These are phyloP conservation scores for Macadamia integrifolia DNA, from an alignment of 164 flowering plant species.

Conservation along the genomic window DNA sequence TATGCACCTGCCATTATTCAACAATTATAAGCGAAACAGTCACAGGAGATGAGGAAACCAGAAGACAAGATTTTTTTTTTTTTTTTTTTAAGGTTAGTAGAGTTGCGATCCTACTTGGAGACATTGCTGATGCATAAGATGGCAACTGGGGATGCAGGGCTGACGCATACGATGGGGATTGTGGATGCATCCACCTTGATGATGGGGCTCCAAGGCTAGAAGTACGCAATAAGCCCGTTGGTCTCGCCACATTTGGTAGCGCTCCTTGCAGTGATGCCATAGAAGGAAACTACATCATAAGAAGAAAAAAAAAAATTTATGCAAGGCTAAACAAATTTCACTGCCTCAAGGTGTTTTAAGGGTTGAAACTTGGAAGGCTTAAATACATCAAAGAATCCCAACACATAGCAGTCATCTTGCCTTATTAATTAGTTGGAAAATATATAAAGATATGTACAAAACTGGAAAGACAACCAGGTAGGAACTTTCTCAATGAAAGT, in stretches of 20 bases:
- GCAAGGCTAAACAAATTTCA: neutral
- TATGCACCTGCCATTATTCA: slow-evolving; percentile 23
- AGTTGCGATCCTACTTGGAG: slow-evolving; percentile 30
- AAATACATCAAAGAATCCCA: too few species aligned
- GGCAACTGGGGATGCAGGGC: neutral
- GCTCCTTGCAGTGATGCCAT: slow-evolving; percentile 56
- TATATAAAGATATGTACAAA: too few species aligned
- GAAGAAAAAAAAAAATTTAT: slow-evolving; percentile 4
- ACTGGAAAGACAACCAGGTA: too few species aligned
- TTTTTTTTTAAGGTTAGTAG: too few species aligned
- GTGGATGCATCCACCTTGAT: slow-evolving; percentile 44
- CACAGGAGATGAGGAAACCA: neutral
- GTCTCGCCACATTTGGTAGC: slow-evolving; percentile 35
- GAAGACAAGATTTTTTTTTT: neutral
- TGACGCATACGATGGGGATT: slow-evolving; percentile 23
- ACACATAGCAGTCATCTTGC: too few species aligned
- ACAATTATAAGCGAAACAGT: neutral
- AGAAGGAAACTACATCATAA: slow-evolving; percentile 54
- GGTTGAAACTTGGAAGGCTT: too few species aligned
- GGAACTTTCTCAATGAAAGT: too few species aligned
- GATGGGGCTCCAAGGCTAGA: slow-evolving; percentile 21
- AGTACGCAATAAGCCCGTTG: slow-evolving; percentile 30
- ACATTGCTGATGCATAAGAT: slow-evolving; percentile 16
- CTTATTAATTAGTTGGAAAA: too few species aligned
- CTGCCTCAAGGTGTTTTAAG: too few species aligned